Percentiles rank a stretch among this genome's conserved stretches.
Evolutionary conservation across 345 rosid genomes (phyloP).

Genomic region (Adansonia digitata): DNA sequence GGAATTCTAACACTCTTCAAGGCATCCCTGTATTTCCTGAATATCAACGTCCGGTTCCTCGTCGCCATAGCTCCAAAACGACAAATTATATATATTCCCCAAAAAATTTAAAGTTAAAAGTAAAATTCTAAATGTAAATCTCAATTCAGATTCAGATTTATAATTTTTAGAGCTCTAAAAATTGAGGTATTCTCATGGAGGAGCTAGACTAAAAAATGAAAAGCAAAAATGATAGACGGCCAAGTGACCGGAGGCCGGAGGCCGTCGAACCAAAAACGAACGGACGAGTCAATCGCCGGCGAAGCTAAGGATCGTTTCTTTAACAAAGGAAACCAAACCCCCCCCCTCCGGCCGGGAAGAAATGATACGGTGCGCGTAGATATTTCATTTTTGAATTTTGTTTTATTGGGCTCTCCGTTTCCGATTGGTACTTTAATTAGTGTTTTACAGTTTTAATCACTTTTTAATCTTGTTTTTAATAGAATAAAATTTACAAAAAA

Average conservation of each 20-base stretch:
- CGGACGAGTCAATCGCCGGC: slow-evolving; percentile 18
- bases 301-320: neutral
- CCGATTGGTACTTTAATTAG: neutral
- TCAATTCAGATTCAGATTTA: slow-evolving; percentile 13
- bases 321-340: no score
- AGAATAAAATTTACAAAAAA: slow-evolving; percentile 22
- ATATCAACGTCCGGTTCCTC: slow-evolving; percentile 71
- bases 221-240: neutral
- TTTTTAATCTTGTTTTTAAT: no score
- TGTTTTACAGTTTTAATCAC: no score
- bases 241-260: slow-evolving; percentile 16
- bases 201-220: neutral
- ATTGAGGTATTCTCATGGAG: slow-evolving; percentile 11
- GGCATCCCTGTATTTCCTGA: slow-evolving; percentile 71
- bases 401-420: neutral
- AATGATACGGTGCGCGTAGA: neutral
- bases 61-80: slow-evolving; percentile 54
- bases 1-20: slow-evolving; percentile 81
- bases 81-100: neutral
- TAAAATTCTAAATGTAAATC: slow-evolving; percentile 1
- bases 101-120: neutral
- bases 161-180: slow-evolving; percentile 27
- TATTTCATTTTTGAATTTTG: no score
- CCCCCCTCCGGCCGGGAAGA: no score
- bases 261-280: neutral